Evolutionary conservation across 306 rosid genomes (phyloP).

Genomic region (Cercis canadensis): DNA sequence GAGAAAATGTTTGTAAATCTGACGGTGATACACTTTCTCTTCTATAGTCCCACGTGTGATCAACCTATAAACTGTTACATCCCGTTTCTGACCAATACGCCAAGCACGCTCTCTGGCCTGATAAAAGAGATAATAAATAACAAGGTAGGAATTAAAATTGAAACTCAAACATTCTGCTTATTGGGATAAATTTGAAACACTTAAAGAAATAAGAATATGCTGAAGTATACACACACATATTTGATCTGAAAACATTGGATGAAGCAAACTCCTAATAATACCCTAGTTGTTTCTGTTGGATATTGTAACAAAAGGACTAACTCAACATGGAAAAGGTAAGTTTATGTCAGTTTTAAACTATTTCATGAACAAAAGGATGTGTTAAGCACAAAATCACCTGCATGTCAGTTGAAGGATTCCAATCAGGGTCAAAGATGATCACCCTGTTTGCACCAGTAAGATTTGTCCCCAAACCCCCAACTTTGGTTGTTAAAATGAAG

Average conservation of each 20-base stretch:
- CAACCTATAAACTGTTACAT: constrained; percentile 90
- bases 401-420: constrained; percentile 98
- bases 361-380: constrained; percentile 9
- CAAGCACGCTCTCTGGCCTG: constrained; percentile 99
- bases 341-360: constrained; percentile 31
- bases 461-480: constrained; percentile 98
- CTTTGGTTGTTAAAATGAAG: constrained; percentile 93
- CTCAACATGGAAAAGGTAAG: constrained; percentile 20
- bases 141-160: constrained; percentile 30
- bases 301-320: constrained; percentile 23
- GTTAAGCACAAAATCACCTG: constrained; percentile 57
- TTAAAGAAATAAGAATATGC: constrained; percentile 26
- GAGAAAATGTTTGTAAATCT: constrained; percentile 96
- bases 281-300: neutral
- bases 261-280: constrained; percentile 20
- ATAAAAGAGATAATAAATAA: constrained; percentile 41
- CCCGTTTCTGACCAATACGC: constrained; percentile 98
- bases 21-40: constrained; percentile 97
- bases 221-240: neutral
- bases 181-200: constrained; percentile 33
- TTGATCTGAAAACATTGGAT: constrained; percentile 23
- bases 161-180: constrained; percentile 24
- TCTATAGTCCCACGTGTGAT: constrained; percentile 96
- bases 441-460: constrained; percentile 96
- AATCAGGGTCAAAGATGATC: constrained; percentile 92